These are phyloP conservation scores for Lasiodiplodia gonubiensis DNA, from an alignment of 2,329 filamentous ascomycete species.

Conservation along the genomic window DNA sequence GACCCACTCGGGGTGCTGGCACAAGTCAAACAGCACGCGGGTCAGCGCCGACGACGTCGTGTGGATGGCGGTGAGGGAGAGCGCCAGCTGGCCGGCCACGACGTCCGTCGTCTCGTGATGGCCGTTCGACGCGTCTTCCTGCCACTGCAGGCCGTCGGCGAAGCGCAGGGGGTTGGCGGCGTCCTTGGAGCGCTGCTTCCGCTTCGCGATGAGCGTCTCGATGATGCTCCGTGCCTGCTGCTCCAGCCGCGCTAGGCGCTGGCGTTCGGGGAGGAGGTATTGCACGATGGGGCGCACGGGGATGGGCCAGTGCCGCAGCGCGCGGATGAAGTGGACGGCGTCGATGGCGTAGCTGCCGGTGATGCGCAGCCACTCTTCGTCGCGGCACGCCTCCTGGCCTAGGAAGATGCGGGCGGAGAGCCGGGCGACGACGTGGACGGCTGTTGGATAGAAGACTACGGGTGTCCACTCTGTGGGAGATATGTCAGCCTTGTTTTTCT, in stretches of 20 bases:
- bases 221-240: background rate
- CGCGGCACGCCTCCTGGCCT: background rate
- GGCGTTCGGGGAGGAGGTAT: background rate
- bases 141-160: background rate
- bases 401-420: slow-evolving; percentile 4
- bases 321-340: background rate
- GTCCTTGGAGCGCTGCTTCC: background rate
- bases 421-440: background rate
- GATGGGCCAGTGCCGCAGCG: background rate
- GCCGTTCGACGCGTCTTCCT: background rate
- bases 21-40: background rate
- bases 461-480: background rate
- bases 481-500: background rate
- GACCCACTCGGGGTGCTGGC: background rate
- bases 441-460: background rate
- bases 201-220: background rate
- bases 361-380: background rate
- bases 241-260: background rate
- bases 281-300: background rate
- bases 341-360: background rate
- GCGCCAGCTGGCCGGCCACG: background rate
- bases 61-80: background rate
- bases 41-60: background rate
- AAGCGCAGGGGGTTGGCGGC: background rate
- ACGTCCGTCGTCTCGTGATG: background rate